Conservation (phyloP, 1,284 basidiomycete genomes). For the Boletus mariae region DNA sequence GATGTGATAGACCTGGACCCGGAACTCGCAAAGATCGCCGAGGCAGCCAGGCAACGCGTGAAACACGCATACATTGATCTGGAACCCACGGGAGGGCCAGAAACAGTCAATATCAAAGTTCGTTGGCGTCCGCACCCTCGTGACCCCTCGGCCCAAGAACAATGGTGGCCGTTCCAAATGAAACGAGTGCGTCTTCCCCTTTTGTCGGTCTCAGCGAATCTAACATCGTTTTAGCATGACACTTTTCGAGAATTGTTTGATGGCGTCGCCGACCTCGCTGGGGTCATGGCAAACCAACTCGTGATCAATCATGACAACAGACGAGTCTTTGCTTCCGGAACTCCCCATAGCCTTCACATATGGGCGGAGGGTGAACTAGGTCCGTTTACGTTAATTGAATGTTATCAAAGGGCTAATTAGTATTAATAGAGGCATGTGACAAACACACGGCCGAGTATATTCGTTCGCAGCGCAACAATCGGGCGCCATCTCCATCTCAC, state of each 20-base stretch:
- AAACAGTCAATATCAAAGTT: conserved; percentile 50
- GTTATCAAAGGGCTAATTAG: conserved; percentile 8
- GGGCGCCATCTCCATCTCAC: conserved; percentile 24
- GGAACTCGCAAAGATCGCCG: conserved; percentile 55
- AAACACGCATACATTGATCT: conserved; percentile 15
- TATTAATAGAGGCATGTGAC: conserved; percentile 57
- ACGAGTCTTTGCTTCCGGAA: conserved; percentile 63
- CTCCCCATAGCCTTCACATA: conserved; percentile 59
- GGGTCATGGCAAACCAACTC: conserved; percentile 46
- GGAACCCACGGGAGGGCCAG: conserved; percentile 35
- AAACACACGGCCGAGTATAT: conserved; percentile 58
- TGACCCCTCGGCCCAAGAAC: conserved; percentile 37
- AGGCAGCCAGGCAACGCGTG: conserved; percentile 33
- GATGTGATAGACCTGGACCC: conserved; percentile 54
- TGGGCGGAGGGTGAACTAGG: conserved; percentile 65
- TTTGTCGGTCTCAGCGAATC: not conserved
- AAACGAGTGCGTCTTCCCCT: conserved; percentile 46
- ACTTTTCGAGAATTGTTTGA: conserved; percentile 60
- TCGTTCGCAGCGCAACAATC: conserved; percentile 39
- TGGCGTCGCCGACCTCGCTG: conserved; percentile 56
- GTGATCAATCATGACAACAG: conserved; percentile 56
- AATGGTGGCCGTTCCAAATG: conserved; percentile 51
- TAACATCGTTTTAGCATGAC: conserved; percentile 45
- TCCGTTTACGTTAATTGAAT: conserved; percentile 30
- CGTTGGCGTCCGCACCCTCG: conserved; percentile 63